Conservation (phyloP, 768 basidiomycete species). For the Xerocomellus chrysenteron region DNA sequence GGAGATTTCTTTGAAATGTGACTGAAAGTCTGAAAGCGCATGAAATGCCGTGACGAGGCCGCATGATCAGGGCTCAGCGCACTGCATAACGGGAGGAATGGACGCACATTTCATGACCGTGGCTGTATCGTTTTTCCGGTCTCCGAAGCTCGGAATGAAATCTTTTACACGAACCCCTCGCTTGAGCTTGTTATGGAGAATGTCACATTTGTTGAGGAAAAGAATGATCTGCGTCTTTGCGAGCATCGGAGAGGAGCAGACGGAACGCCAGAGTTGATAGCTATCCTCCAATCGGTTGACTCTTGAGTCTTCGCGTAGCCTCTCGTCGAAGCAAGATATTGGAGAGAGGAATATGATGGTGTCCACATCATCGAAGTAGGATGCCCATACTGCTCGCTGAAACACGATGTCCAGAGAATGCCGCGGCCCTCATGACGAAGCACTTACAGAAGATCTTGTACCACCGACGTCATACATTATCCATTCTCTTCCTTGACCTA, state of each 20-base stretch:
- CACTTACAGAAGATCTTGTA: slow-evolving; percentile 59
- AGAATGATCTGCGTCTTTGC: slow-evolving; percentile 49
- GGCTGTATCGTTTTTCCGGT: slow-evolving; percentile 65
- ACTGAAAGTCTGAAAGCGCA: slow-evolving; percentile 61
- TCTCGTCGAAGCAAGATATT: slow-evolving; percentile 83
- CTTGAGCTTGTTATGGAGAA: slow-evolving; percentile 69
- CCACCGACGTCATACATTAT: slow-evolving; percentile 82
- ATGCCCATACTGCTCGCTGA: slow-evolving; percentile 74
- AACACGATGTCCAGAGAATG: slow-evolving; percentile 8
- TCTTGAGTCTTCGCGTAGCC: slow-evolving; percentile 62
- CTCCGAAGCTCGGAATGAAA: slow-evolving; percentile 71
- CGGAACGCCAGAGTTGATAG: slow-evolving; percentile 71
- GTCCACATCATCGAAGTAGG: slow-evolving; percentile 80
- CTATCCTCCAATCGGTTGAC: slow-evolving; percentile 80
- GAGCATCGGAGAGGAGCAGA: slow-evolving; percentile 67
- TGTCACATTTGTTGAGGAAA: slow-evolving; percentile 71
- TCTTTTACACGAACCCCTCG: slow-evolving; percentile 65
- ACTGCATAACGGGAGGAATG: neutral
- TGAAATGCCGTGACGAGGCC: neutral
- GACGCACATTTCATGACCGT: slow-evolving; percentile 70
- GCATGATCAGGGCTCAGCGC: slow-evolving; percentile 10
- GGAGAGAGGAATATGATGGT: slow-evolving; percentile 77
- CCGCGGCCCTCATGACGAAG: neutral
- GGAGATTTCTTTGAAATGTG: slow-evolving; percentile 76
- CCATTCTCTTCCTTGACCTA: slow-evolving; percentile 72